Conservation (phyloP, 2,329 filamentous ascomycete genomes). For the Atkinsonella texensis region DNA sequence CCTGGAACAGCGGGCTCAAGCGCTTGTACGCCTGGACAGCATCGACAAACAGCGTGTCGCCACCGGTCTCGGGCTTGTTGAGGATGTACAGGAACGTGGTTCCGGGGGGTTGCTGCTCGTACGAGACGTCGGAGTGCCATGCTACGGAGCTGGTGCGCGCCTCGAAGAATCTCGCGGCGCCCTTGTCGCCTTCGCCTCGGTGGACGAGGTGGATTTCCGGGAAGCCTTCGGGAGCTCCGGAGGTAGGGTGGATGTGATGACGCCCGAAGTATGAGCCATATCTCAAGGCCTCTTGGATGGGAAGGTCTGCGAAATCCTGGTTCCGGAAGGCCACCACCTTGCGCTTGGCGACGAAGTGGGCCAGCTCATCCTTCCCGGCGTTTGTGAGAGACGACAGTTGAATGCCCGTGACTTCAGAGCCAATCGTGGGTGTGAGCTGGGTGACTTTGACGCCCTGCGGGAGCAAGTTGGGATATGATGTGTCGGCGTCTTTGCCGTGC, state of each 20-base stretch:
- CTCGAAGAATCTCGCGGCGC: conserved; percentile 46
- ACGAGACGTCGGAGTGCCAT: conserved; percentile 84
- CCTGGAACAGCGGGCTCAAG: conserved; percentile 65
- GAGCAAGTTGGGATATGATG: conserved; percentile 56
- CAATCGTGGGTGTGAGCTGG: conserved; percentile 61
- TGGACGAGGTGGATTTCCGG: conserved; percentile 73
- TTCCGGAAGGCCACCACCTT: conserved; percentile 70
- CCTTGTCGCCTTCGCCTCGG: conserved; percentile 42
- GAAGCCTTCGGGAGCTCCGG: conserved; percentile 59
- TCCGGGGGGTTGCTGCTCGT: conserved; percentile 77
- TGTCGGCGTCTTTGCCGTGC: conserved; percentile 64
- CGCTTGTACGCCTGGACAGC: conserved; percentile 71
- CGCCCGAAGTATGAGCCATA: conserved; percentile 68
- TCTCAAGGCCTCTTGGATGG: conserved; percentile 57
- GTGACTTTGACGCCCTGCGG: conserved; percentile 36
- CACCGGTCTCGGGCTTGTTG: conserved; percentile 68
- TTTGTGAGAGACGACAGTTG: conserved; percentile 57
- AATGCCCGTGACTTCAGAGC: conserved; percentile 57
- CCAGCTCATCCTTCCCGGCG: conserved; percentile 65
- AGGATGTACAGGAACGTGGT: conserved; percentile 83
- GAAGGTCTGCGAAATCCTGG: conserved; percentile 60
- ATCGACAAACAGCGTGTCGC: conserved; percentile 76
- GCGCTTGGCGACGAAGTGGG: conserved; percentile 61
- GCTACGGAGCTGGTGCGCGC: conserved; percentile 68
- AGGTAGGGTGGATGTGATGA: conserved; percentile 72